A percentile compares a stretch with the other conserved stretches of the same genome.
Conservation (phyloP, 129 eudicot genomes). For the Mikania micrantha region DNA sequence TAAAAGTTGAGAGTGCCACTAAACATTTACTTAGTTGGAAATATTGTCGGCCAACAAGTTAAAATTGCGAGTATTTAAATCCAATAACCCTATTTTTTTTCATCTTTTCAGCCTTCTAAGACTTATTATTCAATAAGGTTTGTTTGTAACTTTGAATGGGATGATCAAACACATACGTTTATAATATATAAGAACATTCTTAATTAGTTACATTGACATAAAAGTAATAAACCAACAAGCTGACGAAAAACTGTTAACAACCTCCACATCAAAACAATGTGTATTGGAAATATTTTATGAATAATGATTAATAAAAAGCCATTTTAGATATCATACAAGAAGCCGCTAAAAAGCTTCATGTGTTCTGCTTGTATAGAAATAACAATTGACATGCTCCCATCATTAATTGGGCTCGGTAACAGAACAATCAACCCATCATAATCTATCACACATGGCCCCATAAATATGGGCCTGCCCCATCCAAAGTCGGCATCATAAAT, state of each 20-base stretch:
- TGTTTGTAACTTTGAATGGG: not conserved
- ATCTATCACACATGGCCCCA: constrained; percentile 86
- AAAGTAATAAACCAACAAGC: too few relatives aligned
- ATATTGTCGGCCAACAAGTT: too few relatives aligned
- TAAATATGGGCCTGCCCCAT: constrained; percentile 79
- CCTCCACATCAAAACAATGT: constrained; percentile 22
- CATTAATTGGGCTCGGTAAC: constrained; percentile 58
- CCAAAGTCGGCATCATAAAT: constrained; percentile 89
- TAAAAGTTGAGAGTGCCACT: too few relatives aligned
- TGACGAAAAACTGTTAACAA: constrained; percentile 20
- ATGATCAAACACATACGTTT: not conserved
- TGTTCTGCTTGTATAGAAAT: constrained; percentile 68
- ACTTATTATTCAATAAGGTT: too few relatives aligned
- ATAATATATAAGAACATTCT: not conserved
- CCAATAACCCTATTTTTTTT: too few relatives aligned
- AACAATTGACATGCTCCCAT: constrained; percentile 71
- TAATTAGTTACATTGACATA: not conserved
- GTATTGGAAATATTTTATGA: constrained; percentile 14
- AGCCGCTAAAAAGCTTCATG: constrained; percentile 66
- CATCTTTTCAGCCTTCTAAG: too few relatives aligned
- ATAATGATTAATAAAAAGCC: not conserved
- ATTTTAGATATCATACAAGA: constrained; percentile 60
- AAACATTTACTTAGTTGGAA: too few relatives aligned
- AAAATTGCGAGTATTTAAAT: too few relatives aligned
- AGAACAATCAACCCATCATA: constrained; percentile 73